phyloP scores from a whole-genome alignment of 805 yeast genomes.

The Sungouiella blattae region DNA sequence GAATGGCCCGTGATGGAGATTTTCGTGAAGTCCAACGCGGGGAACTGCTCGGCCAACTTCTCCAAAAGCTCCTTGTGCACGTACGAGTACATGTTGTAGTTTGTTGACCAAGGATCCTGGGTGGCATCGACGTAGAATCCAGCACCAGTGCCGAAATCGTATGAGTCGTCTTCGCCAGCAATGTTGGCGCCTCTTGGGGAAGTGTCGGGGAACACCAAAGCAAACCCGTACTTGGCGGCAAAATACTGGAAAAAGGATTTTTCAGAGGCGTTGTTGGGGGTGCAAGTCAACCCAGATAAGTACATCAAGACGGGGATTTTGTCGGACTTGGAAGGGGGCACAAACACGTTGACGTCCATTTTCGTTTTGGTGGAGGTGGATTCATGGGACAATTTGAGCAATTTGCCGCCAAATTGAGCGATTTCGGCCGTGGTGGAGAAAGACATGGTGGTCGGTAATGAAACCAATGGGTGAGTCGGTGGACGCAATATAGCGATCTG shows the following conservation, averaged over 20 bases:
- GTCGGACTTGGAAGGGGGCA: conserved; percentile 52
- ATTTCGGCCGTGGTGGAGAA: conserved; percentile 54
- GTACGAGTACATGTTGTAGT: conserved; percentile 87
- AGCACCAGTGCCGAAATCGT: conserved; percentile 94
- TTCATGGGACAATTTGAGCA: conserved; percentile 71
- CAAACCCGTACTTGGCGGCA: conserved; percentile 80
- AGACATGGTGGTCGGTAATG: conserved; percentile 36
- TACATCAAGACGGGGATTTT: conserved; percentile 70
- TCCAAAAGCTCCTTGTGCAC: conserved; percentile 69
- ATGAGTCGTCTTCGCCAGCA: conserved; percentile 77
- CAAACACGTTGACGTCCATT: conserved; percentile 81
- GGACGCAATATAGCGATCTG: too few relatives aligned
- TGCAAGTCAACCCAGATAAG: conserved; percentile 87
- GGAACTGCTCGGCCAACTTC: conserved; percentile 40
- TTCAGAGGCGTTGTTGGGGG: conserved; percentile 90
- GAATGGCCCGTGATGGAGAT: conserved; percentile 92
- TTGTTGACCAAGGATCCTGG: conserved; percentile 59
- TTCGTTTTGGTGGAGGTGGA: conserved; percentile 61
- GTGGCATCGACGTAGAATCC: conserved; percentile 91
- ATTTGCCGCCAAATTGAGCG: conserved; percentile 67
- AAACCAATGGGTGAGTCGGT: too few relatives aligned
- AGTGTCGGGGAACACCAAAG: conserved; percentile 91
- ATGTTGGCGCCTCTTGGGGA: conserved; percentile 85
- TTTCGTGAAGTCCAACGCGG: conserved; percentile 57
- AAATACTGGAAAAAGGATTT: conserved; percentile 84